A percentile compares a stretch with the other conserved stretches of the same genome.
Evolutionary conservation across 768 basidiomycete species (phyloP).

Genomic region (Xerocomellus intermedius): DNA sequence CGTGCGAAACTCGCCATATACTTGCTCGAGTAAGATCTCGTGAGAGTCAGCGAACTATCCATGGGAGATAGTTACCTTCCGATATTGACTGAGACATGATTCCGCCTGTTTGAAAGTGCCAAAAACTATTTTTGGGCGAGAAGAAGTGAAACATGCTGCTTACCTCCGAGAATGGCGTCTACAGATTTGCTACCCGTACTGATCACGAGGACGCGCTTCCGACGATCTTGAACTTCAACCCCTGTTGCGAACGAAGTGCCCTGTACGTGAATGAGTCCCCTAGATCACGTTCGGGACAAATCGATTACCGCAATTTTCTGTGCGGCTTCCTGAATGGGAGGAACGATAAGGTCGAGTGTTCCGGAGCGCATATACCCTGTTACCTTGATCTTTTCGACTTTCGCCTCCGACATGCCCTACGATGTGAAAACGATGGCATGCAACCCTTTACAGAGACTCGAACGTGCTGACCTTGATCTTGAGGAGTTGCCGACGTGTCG

Average conservation of each 20-base stretch:
- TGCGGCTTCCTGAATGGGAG: constrained; percentile 71
- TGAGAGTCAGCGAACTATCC: neutral
- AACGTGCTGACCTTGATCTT: constrained; percentile 78
- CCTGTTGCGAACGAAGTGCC: constrained; percentile 92
- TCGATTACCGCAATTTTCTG: constrained; percentile 71
- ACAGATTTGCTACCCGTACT: constrained; percentile 94
- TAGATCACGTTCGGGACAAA: neutral
- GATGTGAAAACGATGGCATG: neutral
- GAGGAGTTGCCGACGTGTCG: constrained; percentile 81
- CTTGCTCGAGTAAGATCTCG: constrained; percentile 36
- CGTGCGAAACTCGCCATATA: constrained; percentile 95
- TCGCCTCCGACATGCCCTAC: constrained; percentile 94
- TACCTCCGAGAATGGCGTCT: constrained; percentile 85
- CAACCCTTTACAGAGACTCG: neutral
- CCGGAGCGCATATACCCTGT: constrained; percentile 16
- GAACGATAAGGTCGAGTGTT: neutral
- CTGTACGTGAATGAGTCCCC: constrained; percentile 37
- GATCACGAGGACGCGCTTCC: constrained; percentile 75
- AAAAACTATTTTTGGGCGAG: neutral
- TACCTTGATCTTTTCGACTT: constrained; percentile 96
- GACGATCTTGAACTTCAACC: constrained; percentile 83
- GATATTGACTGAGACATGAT: constrained; percentile 92
- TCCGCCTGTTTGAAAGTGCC: constrained; percentile 53
- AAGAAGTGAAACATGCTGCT: constrained; percentile 8
- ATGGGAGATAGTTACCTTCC: constrained; percentile 54